A percentile compares a stretch with the other conserved stretches of the same genome.
Conservation (phyloP, 306 rosid species). For the Dalbergia cochinchinensis region DNA sequence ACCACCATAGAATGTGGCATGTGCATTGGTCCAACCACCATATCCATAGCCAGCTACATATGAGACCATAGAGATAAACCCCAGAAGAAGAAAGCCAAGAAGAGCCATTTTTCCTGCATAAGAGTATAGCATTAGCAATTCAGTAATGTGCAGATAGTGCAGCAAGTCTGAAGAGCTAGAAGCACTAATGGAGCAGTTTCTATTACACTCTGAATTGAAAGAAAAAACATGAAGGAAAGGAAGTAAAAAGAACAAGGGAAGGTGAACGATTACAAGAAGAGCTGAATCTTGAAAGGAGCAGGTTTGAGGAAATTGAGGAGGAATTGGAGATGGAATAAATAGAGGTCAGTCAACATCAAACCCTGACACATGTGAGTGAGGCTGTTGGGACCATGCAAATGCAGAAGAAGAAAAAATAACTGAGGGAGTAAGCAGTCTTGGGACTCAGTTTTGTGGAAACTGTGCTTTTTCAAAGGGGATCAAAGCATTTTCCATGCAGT, state of each 20-base stretch:
- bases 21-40: conserved; percentile 79
- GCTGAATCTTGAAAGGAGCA: conserved; percentile 41
- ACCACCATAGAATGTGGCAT: conserved; percentile 90
- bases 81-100: conserved; percentile 54
- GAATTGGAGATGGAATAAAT: conserved; percentile 64
- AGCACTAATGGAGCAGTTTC: not conserved
- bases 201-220: not conserved
- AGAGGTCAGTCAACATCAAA: conserved; percentile 69
- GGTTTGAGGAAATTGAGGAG: conserved; percentile 56
- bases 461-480: conserved; percentile 34
- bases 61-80: conserved; percentile 51
- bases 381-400: conserved; percentile 68
- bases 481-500: conserved; percentile 8
- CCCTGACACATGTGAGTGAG: conserved; percentile 37
- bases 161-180: not conserved
- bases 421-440: conserved; percentile 36
- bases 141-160: conserved; percentile 29
- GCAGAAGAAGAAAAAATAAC: conserved; percentile 21
- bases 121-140: conserved; percentile 11
- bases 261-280: conserved; percentile 45
- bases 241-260: not conserved
- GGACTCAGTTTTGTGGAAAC: conserved; percentile 46
- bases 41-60: conserved; percentile 57
- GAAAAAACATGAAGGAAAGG: conserved; percentile 1
- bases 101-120: conserved; percentile 65